Evolutionary conservation across 495 filamentous ascomycete genomes (phyloP), one percentile per base, ranked within the genome.

Genomic region (Extremus antarcticus): DNA sequence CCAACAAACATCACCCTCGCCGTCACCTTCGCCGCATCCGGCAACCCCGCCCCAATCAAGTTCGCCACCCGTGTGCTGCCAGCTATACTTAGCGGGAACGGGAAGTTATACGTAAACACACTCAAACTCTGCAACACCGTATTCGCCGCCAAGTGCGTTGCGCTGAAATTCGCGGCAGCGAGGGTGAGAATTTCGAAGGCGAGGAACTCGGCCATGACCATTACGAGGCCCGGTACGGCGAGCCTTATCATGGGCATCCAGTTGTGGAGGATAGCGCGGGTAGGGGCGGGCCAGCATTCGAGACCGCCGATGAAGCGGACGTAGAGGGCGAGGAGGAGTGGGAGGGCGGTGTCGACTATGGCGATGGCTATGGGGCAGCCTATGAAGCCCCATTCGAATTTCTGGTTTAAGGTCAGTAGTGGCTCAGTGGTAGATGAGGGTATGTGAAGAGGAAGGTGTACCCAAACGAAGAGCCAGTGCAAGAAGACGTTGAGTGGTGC

Each of bases 161-260:
- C 67, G 53, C 56, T 53, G 1, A 82, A 63, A 60, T 73, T 72
- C 21, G 74, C 74, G 0, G 79, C 67, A 22, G 69, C 65, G 3
- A 82, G 68, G 0, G 77, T 79, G 39, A 82, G 63, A 53, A 82
- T 70, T 59, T 82, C 79, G 60, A 74, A 80, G 39, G 78, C 76
- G 19, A 94, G 77, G 68, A 81, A 91, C 65, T 95, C 91, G 7
- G 90, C 90, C 66, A 92, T 84, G 1, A 97, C 85, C 88, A 95
- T 95, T 41, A 94, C 69, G 65, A 95, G 79, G 2, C 90, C 90
- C 0, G 85, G 90, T 17, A 95, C 67, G 0, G 90, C 88, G 16
- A 96, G 82, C 50, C 78, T 73, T 63, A 96, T 77, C 90, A 94
- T 92, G 0, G 85, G 86, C 3, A 79, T 77, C 90, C 90, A 95